Evolutionary conservation across 331 rosid species (phyloP).

Genomic region (Malus hybrid): DNA sequence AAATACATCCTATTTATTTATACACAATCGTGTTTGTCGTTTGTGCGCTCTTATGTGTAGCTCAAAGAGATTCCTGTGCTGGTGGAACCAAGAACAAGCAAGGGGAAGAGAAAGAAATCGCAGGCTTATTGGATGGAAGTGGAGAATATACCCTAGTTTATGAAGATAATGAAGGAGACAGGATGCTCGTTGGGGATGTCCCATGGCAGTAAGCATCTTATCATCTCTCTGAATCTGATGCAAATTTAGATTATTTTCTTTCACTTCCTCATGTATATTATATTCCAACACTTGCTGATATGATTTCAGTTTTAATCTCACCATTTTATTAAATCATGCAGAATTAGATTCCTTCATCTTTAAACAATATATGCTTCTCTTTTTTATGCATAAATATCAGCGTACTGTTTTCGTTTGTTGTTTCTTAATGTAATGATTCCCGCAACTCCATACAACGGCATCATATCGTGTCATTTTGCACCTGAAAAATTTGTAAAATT

Average conservation of each 20-base stretch:
- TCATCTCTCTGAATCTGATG: slow-evolving; percentile 24
- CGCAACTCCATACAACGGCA: background rate
- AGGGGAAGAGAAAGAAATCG: slow-evolving; percentile 52
- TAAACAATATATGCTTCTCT: background rate
- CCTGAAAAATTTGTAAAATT: background rate
- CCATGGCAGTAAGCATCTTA: slow-evolving; percentile 96
- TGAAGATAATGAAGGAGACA: slow-evolving; percentile 98
- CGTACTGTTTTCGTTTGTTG: background rate
- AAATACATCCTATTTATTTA: background rate
- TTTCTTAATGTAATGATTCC: background rate
- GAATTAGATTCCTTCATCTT: slow-evolving; percentile 38
- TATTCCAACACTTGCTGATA: slow-evolving; percentile 10
- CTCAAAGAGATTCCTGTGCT: slow-evolving; percentile 66
- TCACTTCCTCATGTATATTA: slow-evolving; percentile 2
- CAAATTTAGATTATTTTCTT: slow-evolving; percentile 7
- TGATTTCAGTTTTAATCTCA: background rate
- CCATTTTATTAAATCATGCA: background rate
- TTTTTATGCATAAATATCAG: background rate
- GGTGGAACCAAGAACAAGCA: slow-evolving; percentile 47
- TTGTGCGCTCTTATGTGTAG: slow-evolving; percentile 25
- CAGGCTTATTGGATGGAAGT: slow-evolving; percentile 70
- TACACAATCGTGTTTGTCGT: slow-evolving; percentile 5
- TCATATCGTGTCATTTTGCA: background rate
- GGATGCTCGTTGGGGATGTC: slow-evolving; percentile 99
- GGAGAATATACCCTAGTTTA: slow-evolving; percentile 96